Evolutionary conservation across 768 basidiomycete species (phyloP).

Genomic region (Leccinellum rugosiceps): DNA sequence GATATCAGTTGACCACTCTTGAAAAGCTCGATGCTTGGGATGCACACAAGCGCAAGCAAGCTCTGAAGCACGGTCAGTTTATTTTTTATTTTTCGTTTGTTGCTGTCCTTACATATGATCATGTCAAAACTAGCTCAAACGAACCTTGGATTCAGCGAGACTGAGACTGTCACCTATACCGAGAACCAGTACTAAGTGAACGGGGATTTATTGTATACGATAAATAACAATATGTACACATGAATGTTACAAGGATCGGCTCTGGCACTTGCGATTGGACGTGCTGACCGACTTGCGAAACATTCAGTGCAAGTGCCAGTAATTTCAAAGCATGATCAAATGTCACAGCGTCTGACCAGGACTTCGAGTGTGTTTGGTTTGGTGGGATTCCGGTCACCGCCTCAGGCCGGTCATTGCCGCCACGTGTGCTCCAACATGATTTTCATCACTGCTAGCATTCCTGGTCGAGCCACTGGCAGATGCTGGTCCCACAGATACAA

Average conservation of each 20-base stretch:
- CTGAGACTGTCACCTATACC: background rate
- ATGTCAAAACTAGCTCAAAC: background rate
- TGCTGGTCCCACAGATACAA: no score
- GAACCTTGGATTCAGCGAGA: background rate
- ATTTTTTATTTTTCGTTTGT: background rate
- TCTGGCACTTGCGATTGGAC: no score
- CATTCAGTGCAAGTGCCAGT: no score
- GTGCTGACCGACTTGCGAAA: no score
- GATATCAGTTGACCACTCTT: background rate
- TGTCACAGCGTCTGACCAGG: no score
- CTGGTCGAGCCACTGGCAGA: no score
- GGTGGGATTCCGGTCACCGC: no score
- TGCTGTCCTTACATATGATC: background rate
- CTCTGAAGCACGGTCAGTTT: background rate
- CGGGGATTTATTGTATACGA: background rate
- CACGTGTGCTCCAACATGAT: no score
- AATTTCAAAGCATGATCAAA: no score
- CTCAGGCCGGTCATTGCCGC: no score
- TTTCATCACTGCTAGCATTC: no score
- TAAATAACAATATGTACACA: background rate
- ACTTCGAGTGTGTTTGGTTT: no score
- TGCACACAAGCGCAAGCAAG: background rate
- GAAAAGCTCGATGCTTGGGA: slow-evolving; percentile 6
- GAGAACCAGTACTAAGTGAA: background rate
- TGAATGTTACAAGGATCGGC: background rate